Base-by-base conservation (phyloP, 768 basidiomycete species). In the Leccinum obscurum region DNA sequence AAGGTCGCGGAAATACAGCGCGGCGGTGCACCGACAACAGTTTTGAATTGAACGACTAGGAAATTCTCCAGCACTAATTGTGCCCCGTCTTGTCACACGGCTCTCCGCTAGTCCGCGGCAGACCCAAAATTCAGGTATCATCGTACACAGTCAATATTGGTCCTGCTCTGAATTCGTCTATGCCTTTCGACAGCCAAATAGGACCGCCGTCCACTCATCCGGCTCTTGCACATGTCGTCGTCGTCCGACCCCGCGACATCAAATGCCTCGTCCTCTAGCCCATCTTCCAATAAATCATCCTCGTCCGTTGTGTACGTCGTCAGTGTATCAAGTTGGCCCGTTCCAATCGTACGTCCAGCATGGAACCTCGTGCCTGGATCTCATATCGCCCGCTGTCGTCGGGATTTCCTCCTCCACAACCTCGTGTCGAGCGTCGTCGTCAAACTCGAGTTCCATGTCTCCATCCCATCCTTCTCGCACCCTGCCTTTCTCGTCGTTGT, bases 381-480 rank as follows among this genome's bases (percentile, higher is more conserved):
- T 74, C 75, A 69, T 87, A 87, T 55, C 83, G 81, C 48, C 88
- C 87, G 4, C 76, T 78, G 59, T 85, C 87, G n/a, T 84, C 81
- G 14, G 77, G 72, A 46, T 76, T 72, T 49, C 61, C 26, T 62
- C 57, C 39, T 62, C 62, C 48, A 5, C 57, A 9, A 22, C 55
- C 3, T 41, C 58, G 3, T 51, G 56, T 49, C 32, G 32, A 44
- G 7, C 64, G 13, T 66, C 68, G 54, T 72, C 67, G 22, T 65
- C 70, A 24, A 69, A 66, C 44, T 66, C 67, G 14, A 68, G 57
- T 3, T 73, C 75, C 59, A 70, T 68, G 14, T 81, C 79, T 37
- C 74, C 75, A 32, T 75, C 24, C 24, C 24, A 24, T 24, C 24
- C 24, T 24, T 24, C 24, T 24, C 24, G 24, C 24, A 24, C 24